Base-by-base conservation (phyloP, 495 filamentous ascomycete species). In the Penicillium coffeae region DNA sequence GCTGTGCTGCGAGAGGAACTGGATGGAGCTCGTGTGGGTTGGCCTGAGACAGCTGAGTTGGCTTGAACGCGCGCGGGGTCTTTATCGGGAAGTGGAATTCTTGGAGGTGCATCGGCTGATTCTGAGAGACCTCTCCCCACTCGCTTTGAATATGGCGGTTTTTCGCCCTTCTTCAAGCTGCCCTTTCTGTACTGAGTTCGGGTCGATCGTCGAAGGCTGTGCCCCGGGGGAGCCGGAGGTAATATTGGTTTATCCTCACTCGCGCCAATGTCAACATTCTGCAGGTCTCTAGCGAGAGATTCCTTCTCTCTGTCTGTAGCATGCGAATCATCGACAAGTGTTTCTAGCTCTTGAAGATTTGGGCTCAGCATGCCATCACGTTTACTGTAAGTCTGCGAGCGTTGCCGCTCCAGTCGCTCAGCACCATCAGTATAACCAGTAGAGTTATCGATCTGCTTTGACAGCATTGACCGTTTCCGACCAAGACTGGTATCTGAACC, bases 391-490 rank as follows among this genome's bases (percentile, higher is more conserved):
- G 70, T 71, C 21, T 78, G 68, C 2, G 89, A 95, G 51, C 81
- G 77, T 56, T 90, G 85, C 52, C 86, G 77, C 53, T 89, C 87
- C 34, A 96, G 66, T 52, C 83, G 77, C 39, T 97, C 93, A 0
- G 92, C 89, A 14, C 93, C 93, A 71, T 99, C 91, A 46, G 81
- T 74, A 62, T 93, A 95, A 34, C 85, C 86, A 3, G 78, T 77
- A 3, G 77, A 75, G 51, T 78, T 85, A 53, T 96, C 87, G 45
- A 99, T 87, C 65, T 96, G 90, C 53, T 83, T 83, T 5, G 91
- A 96, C 9, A 99, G 74, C 90, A 95, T 96, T 0, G 92, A 96
- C 64, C 91, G 91, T 69, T 96, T 96, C 57, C 93, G 82, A 53
- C 84, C 76, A 46, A 97, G 66, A 34, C 86, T 75, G 15, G 78